Conservation (phyloP, 108 stramenopile species). For the Chaetoceros tenuissimus region DNA sequence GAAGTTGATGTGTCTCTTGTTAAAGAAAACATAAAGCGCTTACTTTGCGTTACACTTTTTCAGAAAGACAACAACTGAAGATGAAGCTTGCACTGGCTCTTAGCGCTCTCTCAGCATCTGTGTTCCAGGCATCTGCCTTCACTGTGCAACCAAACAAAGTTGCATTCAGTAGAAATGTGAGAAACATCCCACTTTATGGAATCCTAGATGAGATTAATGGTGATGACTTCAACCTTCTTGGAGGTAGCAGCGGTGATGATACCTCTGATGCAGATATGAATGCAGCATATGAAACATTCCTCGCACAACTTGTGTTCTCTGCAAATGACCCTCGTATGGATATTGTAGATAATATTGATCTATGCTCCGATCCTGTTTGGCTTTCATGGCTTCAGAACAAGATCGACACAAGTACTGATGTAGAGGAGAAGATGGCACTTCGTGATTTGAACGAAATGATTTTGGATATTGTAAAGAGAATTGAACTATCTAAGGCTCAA, state of each 20-base stretch:
- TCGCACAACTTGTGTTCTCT: constrained; percentile 84
- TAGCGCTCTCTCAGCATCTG: too few relatives aligned
- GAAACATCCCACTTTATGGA: constrained; percentile 25
- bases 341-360: constrained; percentile 75
- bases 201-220: constrained; percentile 77
- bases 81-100: too few relatives aligned
- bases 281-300: constrained; percentile 76
- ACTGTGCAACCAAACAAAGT: too few relatives aligned
- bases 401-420: constrained; percentile 48
- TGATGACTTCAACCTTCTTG: constrained; percentile 62
- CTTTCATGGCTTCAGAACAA: constrained; percentile 60
- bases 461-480: constrained; percentile 49
- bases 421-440: constrained; percentile 70
- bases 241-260: constrained; percentile 20
- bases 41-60: too few relatives aligned
- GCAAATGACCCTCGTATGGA: constrained; percentile 81
- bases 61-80: too few relatives aligned
- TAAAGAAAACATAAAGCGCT: too few relatives aligned
- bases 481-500: constrained; percentile 45
- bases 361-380: constrained; percentile 48
- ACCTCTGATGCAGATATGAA: constrained; percentile 32
- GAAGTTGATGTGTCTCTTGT: too few relatives aligned
- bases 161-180: not conserved
- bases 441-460: constrained; percentile 69
- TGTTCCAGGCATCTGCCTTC: too few relatives aligned